Conservation (phyloP, 1,284 basidiomycete genomes). For the Ustilago loliicola region DNA sequence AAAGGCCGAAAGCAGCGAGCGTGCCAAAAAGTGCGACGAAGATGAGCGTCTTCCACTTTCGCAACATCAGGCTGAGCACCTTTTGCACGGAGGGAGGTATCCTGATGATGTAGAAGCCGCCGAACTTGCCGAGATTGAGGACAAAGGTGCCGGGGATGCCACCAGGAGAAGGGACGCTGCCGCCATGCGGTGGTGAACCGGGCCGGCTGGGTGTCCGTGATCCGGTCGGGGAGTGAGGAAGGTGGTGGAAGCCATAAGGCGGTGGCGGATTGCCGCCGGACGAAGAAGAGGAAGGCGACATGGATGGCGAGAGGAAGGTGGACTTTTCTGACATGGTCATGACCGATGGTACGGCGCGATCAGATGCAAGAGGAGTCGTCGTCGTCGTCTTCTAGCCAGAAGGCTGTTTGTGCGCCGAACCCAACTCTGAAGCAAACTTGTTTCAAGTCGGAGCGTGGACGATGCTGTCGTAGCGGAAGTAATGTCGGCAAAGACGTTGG, state of each 20-base stretch:
- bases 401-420: neutral
- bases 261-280: conserved; percentile 61
- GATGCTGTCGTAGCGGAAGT: neutral
- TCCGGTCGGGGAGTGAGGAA: conserved; percentile 58
- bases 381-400: neutral
- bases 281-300: conserved; percentile 61
- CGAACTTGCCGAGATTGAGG: conserved; percentile 61
- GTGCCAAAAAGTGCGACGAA: conserved; percentile 60
- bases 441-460: neutral
- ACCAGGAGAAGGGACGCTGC: conserved; percentile 54
- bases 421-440: neutral
- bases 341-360: conserved; percentile 11
- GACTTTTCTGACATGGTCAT: conserved; percentile 57
- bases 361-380: neutral
- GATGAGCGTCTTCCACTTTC: conserved; percentile 67
- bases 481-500: no score
- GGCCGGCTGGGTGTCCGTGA: conserved; percentile 59
- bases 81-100: conserved; percentile 54
- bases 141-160: conserved; percentile 59
- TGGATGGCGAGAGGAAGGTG: conserved; percentile 55
- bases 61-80: conserved; percentile 53
- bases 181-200: conserved; percentile 61
- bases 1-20: conserved; percentile 60
- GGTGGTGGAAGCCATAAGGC: conserved; percentile 64
- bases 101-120: conserved; percentile 62